Conservation (phyloP, 2,329 filamentous ascomycete species). For the Trichoderma sp. region DNA sequence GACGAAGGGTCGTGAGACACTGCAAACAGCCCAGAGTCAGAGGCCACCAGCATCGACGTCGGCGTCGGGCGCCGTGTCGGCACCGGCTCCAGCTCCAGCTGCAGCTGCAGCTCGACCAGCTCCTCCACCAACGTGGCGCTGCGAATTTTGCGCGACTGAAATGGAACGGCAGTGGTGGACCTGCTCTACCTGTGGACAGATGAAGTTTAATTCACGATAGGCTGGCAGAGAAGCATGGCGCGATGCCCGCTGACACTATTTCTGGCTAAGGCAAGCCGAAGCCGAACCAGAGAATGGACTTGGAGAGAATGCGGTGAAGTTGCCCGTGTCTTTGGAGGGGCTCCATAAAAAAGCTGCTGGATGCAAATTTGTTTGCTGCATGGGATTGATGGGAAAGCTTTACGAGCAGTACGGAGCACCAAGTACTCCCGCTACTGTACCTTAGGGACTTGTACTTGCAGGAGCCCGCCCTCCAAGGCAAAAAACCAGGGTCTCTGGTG, state of each 20-base stretch:
- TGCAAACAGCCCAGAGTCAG: conserved; percentile 18
- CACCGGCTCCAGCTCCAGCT: conserved; percentile 3
- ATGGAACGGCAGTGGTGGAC: conserved; percentile 58
- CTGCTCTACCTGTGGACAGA: conserved; percentile 52
- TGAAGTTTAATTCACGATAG: conserved; percentile 49
- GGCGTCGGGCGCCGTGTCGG: neutral
- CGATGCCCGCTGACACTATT: neutral
- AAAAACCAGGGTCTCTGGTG: neutral
- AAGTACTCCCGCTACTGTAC: neutral
- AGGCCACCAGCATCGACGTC: conserved; percentile 19
- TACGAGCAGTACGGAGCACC: neutral
- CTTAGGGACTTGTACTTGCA: neutral
- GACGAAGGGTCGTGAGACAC: conserved; percentile 1
- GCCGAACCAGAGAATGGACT: neutral
- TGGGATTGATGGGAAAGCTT: neutral
- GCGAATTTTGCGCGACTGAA: conserved; percentile 48
- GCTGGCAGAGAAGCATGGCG: neutral
- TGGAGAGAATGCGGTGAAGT: conserved; percentile 11
- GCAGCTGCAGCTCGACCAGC: neutral
- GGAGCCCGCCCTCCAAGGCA: neutral
- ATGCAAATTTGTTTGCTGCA: neutral
- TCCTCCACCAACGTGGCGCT: conserved; percentile 45
- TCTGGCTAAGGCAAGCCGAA: neutral
- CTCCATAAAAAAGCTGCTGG: neutral
- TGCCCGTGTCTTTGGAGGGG: neutral